These are phyloP conservation scores for Eleusine indica DNA, from an alignment of 176 grass and related monocot species.

Conservation along the genomic window DNA sequence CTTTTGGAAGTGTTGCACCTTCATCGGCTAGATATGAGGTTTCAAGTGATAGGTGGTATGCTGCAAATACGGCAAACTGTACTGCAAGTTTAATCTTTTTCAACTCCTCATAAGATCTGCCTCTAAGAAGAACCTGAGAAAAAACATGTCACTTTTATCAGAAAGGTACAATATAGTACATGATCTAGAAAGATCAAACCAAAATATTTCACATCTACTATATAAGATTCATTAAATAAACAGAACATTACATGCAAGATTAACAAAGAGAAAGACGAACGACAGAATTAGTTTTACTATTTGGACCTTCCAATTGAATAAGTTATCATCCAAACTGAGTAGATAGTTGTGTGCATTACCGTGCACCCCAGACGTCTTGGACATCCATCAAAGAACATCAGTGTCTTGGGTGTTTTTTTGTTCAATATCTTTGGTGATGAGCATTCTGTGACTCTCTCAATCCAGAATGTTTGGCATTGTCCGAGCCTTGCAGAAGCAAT, in stretches of 20 bases:
- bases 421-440: constrained; percentile 47
- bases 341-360: constrained; percentile 59
- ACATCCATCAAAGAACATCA: constrained; percentile 99
- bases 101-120: constrained; percentile 77
- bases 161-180: constrained; percentile 19
- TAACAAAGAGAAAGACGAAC: neutral
- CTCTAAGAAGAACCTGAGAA: constrained; percentile 83
- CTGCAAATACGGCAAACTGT: constrained; percentile 91
- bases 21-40: constrained; percentile 95
- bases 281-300: constrained; percentile 6
- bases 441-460: constrained; percentile 70
- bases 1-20: constrained; percentile 80
- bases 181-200: constrained; percentile 11
- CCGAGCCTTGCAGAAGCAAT: constrained; percentile 61
- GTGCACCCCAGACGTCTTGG: constrained; percentile 94
- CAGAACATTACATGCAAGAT: neutral
- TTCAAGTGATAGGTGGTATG: constrained; percentile 89
- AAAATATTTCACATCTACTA: constrained; percentile 1
- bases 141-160: constrained; percentile 35
- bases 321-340: neutral
- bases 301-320: constrained; percentile 1
- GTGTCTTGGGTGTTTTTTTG: constrained; percentile 81
- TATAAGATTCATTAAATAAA: neutral
- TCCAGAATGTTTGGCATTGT: constrained; percentile 84
- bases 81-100: constrained; percentile 88